Base-by-base conservation (phyloP, 345 rosid genomes). In the Firmiana major region DNA sequence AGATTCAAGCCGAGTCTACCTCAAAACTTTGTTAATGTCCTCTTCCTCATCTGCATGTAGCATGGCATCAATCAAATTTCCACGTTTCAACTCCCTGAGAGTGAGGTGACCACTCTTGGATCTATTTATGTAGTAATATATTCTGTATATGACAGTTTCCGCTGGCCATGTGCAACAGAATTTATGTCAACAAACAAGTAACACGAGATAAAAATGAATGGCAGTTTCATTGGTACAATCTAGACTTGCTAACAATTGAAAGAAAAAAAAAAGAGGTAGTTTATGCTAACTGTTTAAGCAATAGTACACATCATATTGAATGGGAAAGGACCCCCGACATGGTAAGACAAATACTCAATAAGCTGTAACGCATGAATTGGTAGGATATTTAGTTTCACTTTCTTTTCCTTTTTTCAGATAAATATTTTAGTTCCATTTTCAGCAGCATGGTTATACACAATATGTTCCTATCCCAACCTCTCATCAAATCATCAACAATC, bases 131-230 rank as follows among this genome's bases (percentile, higher is more conserved):
- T 90, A 90, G 92, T 90, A 96, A 84, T 88, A 96, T 85, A 96
- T 96, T 89, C 99, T 86, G 85, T 90, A 96, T 87, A 93, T 89
- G 69, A 96, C 99, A 84, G 99, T 96, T 88, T 96, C 99, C 86
- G 98, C 99, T 96, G 97, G 78, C 63, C 76, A 86, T 77, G 45
- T 36, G 59, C 10, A 73, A 63, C 45, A 76, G 17, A 15, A 54
- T 9, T 48, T 8, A 53, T 5, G 53, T 65, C 55, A 76, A 53
- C 9, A 55, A n/a, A n/a, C 42, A 69, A 45, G 73, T 22, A 58
- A 1, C 4, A 43, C 4, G 31, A 64, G 11, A 75, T 34, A 60
- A 42, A 68, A 68, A 68, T 6, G 38, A 68, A 26, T 17, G 15
- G 19, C 73, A 24, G 40, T 26, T 12, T 55, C 10, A 1, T 9